These are phyloP conservation scores for Aspergillus heteromorphus DNA, from an alignment of 495 filamentous ascomycete genomes.

Conservation along the genomic window DNA sequence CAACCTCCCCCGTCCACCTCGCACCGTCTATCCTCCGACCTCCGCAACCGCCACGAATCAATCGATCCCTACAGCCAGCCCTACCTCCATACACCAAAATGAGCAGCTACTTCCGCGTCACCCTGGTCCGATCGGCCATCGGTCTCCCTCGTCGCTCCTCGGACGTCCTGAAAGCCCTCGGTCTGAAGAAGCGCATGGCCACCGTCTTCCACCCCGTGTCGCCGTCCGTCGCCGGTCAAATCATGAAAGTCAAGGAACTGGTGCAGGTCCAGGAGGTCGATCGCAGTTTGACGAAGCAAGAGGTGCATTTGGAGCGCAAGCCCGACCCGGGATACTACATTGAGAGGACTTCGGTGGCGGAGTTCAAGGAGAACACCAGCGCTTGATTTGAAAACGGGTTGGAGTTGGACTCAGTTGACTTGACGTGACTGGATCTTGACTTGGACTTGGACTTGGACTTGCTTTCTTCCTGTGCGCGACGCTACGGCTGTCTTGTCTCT, in stretches of 20 bases:
- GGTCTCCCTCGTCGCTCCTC: constrained; percentile 77
- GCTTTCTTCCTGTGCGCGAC: constrained; percentile 13
- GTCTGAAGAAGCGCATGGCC: constrained; percentile 77
- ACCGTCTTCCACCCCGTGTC: constrained; percentile 91
- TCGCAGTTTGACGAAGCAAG: constrained; percentile 56
- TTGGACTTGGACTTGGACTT: constrained; percentile 6
- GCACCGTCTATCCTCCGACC: neutral
- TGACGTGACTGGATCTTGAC: no score
- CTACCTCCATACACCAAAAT: constrained; percentile 44
- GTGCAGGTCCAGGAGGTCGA: constrained; percentile 83
- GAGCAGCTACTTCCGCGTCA: constrained; percentile 91
- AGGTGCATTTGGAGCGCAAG: constrained; percentile 67
- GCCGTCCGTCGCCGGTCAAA: constrained; percentile 81
- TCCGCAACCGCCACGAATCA: neutral
- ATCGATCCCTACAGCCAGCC: neutral
- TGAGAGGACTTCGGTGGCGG: constrained; percentile 52
- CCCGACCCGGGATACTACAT: constrained; percentile 83
- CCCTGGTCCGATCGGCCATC: constrained; percentile 87
- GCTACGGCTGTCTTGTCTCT: constrained; percentile 3
- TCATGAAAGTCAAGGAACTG: constrained; percentile 96
- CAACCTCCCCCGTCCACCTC: no score
- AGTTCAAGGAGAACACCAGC: constrained; percentile 20
- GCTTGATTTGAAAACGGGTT: no score
- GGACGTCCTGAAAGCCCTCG: constrained; percentile 83
- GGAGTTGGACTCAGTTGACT: no score